Evolutionary conservation across 2,329 filamentous ascomycete species (phyloP).

Genomic region (Xylariaceae sp.): DNA sequence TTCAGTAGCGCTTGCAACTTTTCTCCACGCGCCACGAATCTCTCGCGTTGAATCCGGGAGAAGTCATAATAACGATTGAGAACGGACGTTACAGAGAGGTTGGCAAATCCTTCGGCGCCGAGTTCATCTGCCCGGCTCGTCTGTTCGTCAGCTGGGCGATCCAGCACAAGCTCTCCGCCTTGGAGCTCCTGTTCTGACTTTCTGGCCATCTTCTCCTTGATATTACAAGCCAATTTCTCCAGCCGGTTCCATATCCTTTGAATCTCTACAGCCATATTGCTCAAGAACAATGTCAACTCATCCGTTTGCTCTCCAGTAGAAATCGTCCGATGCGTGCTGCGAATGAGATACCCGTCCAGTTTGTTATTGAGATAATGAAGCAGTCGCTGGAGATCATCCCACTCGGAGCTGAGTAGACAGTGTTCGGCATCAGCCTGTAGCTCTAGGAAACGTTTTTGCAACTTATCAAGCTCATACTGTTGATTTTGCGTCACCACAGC

Average conservation of each 20-base stretch:
- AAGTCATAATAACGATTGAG: slow-evolving; percentile 6
- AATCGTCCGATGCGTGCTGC: background rate
- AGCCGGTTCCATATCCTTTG: background rate
- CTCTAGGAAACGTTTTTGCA: slow-evolving; percentile 4
- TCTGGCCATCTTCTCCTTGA: background rate
- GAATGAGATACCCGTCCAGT: slow-evolving; percentile 2
- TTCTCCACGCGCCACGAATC: slow-evolving; percentile 8
- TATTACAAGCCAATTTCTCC: background rate
- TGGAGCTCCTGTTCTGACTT: background rate
- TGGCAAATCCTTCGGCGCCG: background rate
- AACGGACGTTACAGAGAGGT: background rate
- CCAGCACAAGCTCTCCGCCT: background rate
- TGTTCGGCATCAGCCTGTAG: slow-evolving; percentile 7
- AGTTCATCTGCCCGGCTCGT: background rate
- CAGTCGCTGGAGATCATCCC: slow-evolving; percentile 1
- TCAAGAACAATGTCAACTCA: slow-evolving; percentile 6
- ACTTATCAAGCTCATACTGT: slow-evolving; percentile 12
- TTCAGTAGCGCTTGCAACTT: slow-evolving; percentile 13
- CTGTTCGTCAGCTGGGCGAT: background rate
- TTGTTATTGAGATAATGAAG: slow-evolving; percentile 6
- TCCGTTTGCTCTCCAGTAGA: background rate
- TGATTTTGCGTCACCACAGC: slow-evolving; percentile 12
- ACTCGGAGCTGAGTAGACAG: background rate
- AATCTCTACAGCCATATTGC: background rate
- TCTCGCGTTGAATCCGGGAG: slow-evolving; percentile 10